Evolutionary conservation across 495 filamentous ascomycete species (phyloP), one percentile per base, ranked within the genome.

Genomic region (Talaromyces ruber): DNA sequence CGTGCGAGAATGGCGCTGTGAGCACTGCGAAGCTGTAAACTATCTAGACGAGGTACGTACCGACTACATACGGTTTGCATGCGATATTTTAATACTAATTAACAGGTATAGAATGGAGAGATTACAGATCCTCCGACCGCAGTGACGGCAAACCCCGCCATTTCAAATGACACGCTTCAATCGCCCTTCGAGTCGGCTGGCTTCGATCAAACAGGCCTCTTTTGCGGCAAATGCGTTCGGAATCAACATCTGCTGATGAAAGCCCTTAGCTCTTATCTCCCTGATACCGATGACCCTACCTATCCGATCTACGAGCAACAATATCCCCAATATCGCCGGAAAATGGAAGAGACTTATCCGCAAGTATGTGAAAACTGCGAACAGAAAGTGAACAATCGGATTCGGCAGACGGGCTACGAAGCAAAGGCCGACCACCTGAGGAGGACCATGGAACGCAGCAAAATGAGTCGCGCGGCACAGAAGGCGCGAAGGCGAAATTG

Each of bases 61-160:
- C 21, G 52, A 52, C 30, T 16, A 8, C 22, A 22, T 34, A 16
- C 1, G 12, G 34, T 32, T 60, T 59, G 32, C 65, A 63, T 39
- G 62, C 55, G 63, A 65, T 65, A 63, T 70, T 60, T 71, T 29
- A 59, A 62, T 22, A 29, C 39, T 29, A 58, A 47, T 26, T 55
- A 26, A 39, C 58, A 37, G n/a, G 39, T 37, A 28, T 66, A 93
- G 88, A 82, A 91, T 70, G 92, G 92, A 67, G 81, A 93, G 58
- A 91, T 96, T 52, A 90, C 88, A 53, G 92, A 97, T 69, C 90
- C 92, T 16, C 92, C 92, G n/a, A 80, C 83, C 29, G 71, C 80
- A 9, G 80, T 76, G 26, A 78, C 75, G 18, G 74, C 75, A 29
- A 62, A 76, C 5, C 61, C 63, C 21, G 62, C 61, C 5, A 61